Conservation (phyloP, 2,329 filamentous ascomycete genomes). For the Madurella mycetomatis region DNA sequence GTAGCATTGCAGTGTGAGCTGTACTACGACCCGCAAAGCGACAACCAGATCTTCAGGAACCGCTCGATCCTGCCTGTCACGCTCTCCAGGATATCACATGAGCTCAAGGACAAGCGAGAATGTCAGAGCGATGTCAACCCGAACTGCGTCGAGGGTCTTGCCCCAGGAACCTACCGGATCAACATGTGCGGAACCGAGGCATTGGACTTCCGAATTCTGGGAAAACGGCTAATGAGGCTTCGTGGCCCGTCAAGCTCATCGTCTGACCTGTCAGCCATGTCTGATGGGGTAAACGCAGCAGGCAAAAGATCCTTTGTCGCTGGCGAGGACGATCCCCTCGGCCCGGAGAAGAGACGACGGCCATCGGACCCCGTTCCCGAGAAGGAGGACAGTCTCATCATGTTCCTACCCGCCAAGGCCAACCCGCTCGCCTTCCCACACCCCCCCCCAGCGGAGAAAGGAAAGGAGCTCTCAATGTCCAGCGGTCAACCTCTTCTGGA, state of each 20-base stretch:
- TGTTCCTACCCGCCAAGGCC: constrained; percentile 48
- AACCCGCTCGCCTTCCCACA: constrained; percentile 51
- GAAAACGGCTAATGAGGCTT: constrained; percentile 45
- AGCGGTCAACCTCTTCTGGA: constrained; percentile 50
- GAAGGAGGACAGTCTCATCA: constrained; percentile 46
- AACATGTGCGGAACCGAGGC: constrained; percentile 45
- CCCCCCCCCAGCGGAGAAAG: constrained; percentile 40
- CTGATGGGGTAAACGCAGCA: constrained; percentile 40
- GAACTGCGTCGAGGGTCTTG: constrained; percentile 42
- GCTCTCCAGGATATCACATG: constrained; percentile 43
- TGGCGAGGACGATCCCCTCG: constrained; percentile 37
- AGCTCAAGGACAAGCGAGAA: constrained; percentile 34
- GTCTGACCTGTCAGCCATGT: constrained; percentile 19
- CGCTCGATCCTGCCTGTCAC: constrained; percentile 51
- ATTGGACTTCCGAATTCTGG: constrained; percentile 55
- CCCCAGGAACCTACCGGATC: constrained; percentile 55
- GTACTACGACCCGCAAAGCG: constrained; percentile 56
- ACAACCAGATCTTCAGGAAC: constrained; percentile 54
- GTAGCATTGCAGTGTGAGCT: constrained; percentile 54
- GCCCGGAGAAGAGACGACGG: constrained; percentile 42
- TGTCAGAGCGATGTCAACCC: constrained; percentile 37
- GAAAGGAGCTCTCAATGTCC: constrained; percentile 43
- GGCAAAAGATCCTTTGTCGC: constrained; percentile 48
- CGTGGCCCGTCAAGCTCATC: constrained; percentile 31
- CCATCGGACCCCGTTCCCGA: constrained; percentile 17